These are phyloP conservation scores for Suhomyces faveliae DNA, from an alignment of 805 yeast genomes.

Conservation along the genomic window DNA sequence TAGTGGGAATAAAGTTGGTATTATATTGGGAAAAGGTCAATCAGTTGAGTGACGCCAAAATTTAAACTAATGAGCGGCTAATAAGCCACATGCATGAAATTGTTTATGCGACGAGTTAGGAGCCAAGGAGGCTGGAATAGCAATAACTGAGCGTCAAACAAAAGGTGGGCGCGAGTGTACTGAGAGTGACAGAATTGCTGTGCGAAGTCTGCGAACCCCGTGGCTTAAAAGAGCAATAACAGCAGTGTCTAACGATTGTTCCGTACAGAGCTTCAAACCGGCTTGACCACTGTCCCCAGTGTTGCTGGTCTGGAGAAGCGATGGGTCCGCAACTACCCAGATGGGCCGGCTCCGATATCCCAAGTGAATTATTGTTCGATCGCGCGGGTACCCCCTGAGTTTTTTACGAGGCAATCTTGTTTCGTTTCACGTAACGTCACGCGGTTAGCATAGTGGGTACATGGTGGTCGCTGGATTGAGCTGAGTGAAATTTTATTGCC, in stretches of 20 bases:
- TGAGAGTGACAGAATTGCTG: neutral
- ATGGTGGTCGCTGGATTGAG: neutral
- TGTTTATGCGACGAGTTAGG: neutral
- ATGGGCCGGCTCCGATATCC: neutral
- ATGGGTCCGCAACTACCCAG: neutral
- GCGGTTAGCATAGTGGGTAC: neutral
- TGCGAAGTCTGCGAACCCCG: neutral
- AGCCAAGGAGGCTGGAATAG: neutral
- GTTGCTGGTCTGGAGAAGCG: no score
- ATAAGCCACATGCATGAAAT: slow-evolving; percentile 1
- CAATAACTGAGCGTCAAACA: neutral
- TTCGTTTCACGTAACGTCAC: neutral
- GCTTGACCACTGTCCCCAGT: no score
- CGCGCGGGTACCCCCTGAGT: neutral
- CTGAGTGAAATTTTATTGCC: neutral
- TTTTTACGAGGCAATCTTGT: neutral
- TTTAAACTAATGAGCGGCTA: neutral
- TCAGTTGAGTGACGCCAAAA: neutral
- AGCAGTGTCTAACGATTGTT: neutral
- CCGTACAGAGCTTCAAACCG: neutral
- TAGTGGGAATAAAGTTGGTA: neutral
- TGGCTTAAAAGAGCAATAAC: neutral
- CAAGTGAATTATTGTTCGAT: neutral
- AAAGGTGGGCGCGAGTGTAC: neutral
- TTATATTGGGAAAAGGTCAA: neutral